Evolutionary conservation across 2,329 filamentous ascomycete species (phyloP).

Genomic region (Dendryphion nanum): DNA sequence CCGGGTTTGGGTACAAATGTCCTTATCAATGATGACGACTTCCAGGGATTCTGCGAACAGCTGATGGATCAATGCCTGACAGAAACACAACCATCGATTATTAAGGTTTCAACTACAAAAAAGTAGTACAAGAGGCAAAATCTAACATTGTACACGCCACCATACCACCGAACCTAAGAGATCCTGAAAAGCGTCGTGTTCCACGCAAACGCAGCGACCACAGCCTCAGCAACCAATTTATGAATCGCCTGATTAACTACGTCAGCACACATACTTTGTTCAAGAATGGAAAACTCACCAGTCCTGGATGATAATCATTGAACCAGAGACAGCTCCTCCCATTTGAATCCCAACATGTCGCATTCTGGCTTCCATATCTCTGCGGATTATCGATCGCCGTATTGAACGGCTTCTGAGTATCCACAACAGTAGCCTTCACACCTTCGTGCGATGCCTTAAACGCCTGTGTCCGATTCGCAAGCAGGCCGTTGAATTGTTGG

Average conservation of each 20-base stretch:
- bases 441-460: slow-evolving; percentile 40
- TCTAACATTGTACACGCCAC: too few species aligned
- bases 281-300: slow-evolving; percentile 2
- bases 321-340: slow-evolving; percentile 49
- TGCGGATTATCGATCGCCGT: slow-evolving; percentile 43
- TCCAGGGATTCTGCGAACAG: too few species aligned
- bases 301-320: slow-evolving; percentile 27
- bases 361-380: slow-evolving; percentile 44
- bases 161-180: too few species aligned
- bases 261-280: not conserved
- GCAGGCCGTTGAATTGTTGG: slow-evolving; percentile 38
- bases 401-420: slow-evolving; percentile 45
- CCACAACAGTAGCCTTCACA: slow-evolving; percentile 36
- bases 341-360: slow-evolving; percentile 43
- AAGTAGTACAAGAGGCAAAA: too few species aligned
- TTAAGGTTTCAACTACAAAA: too few species aligned
- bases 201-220: too few species aligned
- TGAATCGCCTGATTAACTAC: slow-evolving; percentile 8
- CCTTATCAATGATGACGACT: too few species aligned
- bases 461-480: slow-evolving; percentile 24
- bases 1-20: too few species aligned
- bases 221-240: slow-evolving; percentile 10
- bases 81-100: too few species aligned
- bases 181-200: too few species aligned
- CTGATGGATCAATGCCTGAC: too few species aligned